A percentile compares a stretch with the other conserved stretches of the same genome.
These are phyloP conservation scores for Pyrenochaeta sp. DNA, from an alignment of 2,329 filamentous ascomycete genomes.

Conservation along the genomic window DNA sequence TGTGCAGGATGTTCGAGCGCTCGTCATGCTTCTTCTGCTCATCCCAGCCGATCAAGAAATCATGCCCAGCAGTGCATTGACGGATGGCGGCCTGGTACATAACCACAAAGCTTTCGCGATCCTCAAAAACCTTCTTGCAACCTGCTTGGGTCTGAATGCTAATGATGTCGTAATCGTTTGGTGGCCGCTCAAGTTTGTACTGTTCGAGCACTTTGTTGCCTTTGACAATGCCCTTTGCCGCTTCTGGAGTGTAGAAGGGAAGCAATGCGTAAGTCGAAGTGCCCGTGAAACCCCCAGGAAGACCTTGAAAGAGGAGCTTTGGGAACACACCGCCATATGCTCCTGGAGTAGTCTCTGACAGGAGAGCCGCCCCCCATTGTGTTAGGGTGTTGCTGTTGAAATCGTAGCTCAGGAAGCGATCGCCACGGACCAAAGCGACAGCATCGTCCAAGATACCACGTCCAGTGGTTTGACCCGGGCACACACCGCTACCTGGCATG, in stretches of 20 bases:
- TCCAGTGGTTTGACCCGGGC: constrained; percentile 77
- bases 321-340: constrained; percentile 57
- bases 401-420: constrained; percentile 77
- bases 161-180: constrained; percentile 52
- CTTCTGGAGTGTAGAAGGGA: constrained; percentile 61
- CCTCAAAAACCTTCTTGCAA: constrained; percentile 59
- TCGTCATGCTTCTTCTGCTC: constrained; percentile 48
- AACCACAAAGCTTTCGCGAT: constrained; percentile 57
- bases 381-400: constrained; percentile 54
- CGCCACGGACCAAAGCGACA: constrained; percentile 75
- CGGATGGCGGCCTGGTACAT: constrained; percentile 67
- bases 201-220: constrained; percentile 55
- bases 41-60: constrained; percentile 61
- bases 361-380: constrained; percentile 60
- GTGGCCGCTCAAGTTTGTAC: constrained; percentile 56
- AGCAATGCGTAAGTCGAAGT: constrained; percentile 59
- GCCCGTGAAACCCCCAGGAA: constrained; percentile 58
- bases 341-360: constrained; percentile 48
- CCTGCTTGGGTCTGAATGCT: constrained; percentile 60
- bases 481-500: constrained; percentile 66
- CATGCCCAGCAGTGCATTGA: constrained; percentile 62
- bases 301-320: constrained; percentile 53
- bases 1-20: constrained; percentile 51
- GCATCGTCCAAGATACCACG: constrained; percentile 78
- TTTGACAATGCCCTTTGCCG: constrained; percentile 56